Evolutionary conservation across 148 eudicot genomes (phyloP).

Genomic region (Hydrangea macrophylla): DNA sequence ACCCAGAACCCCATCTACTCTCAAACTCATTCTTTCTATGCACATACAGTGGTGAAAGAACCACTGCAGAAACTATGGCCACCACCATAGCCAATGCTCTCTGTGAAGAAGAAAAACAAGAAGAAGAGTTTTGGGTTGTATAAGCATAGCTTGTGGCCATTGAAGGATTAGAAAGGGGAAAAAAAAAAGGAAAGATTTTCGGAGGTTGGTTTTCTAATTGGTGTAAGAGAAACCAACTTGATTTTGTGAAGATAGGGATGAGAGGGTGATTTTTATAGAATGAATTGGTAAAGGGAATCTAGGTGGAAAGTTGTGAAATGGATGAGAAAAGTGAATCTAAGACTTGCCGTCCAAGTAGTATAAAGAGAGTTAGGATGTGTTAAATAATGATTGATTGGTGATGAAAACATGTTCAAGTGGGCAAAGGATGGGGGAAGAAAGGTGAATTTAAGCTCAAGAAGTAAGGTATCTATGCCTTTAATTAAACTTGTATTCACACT

Average conservation of each 20-base stretch:
- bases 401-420: neutral
- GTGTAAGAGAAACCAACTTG: constrained; percentile 24
- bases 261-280: constrained; percentile 25
- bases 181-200: too few relatives aligned
- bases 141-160: constrained; percentile 33
- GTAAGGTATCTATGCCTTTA: constrained; percentile 20
- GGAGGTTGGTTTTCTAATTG: constrained; percentile 8
- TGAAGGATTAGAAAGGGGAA: constrained; percentile 10
- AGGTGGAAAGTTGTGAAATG: constrained; percentile 46
- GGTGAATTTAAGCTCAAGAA: constrained; percentile 4
- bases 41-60: constrained; percentile 68
- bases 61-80: constrained; percentile 56
- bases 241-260: neutral
- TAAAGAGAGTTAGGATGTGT: constrained; percentile 9
- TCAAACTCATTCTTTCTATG: constrained; percentile 39
- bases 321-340: constrained; percentile 30
- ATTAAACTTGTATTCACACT: constrained; percentile 9
- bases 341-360: constrained; percentile 70
- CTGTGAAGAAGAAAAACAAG: too few relatives aligned
- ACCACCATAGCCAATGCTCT: constrained; percentile 69
- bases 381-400: neutral
- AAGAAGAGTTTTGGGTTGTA: constrained; percentile 36
- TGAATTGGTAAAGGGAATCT: constrained; percentile 39
- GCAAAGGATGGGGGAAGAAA: constrained; percentile 3
- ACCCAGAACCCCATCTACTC: constrained; percentile 60